Evolutionary conservation across 345 rosid genomes (phyloP).

Genomic region (Adansonia digitata): DNA sequence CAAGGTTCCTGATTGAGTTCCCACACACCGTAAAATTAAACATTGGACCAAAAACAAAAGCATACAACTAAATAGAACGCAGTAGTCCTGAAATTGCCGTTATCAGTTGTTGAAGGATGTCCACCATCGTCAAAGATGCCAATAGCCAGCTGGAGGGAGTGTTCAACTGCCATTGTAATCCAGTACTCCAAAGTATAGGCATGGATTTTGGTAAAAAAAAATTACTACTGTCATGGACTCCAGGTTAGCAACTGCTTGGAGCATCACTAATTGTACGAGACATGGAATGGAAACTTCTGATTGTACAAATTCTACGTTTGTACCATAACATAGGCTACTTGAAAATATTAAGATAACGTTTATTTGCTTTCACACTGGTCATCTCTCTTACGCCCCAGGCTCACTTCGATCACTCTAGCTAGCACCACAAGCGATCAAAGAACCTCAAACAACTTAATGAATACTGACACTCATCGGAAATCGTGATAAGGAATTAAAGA

Average conservation of each 20-base stretch:
- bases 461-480: too few species aligned
- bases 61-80: background rate
- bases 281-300: background rate
- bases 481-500: too few species aligned
- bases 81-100: background rate
- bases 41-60: background rate
- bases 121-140: slow-evolving; percentile 33
- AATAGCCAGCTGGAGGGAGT: slow-evolving; percentile 22
- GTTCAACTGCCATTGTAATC: slow-evolving; percentile 35
- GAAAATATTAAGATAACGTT: background rate
- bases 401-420: background rate
- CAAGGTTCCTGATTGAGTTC: slow-evolving; percentile 41
- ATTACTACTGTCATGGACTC: background rate
- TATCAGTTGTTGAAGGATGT: slow-evolving; percentile 41
- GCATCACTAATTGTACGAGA: background rate
- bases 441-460: background rate
- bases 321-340: background rate
- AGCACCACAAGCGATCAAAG: background rate
- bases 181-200: slow-evolving; percentile 1
- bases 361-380: background rate
- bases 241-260: background rate
- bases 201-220: background rate
- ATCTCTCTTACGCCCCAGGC: background rate
- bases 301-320: background rate
- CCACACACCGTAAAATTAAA: slow-evolving; percentile 11